Conservation (phyloP, 2,329 filamentous ascomycete genomes). For the Exserohilum turcica region DNA sequence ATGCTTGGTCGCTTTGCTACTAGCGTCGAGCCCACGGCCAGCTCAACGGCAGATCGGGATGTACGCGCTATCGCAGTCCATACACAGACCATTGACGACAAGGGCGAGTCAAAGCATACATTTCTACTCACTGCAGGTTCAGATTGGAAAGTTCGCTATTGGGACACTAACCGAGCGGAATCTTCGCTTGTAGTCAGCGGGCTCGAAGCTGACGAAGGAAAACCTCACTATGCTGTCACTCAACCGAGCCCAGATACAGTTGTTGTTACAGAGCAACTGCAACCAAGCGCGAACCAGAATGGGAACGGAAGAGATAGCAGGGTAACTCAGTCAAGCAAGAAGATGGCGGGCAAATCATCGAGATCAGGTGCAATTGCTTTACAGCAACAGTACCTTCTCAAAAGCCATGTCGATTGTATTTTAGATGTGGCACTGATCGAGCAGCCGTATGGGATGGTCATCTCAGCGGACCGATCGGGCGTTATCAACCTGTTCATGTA, state of each 20-base stretch:
- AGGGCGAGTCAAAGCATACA: slow-evolving; percentile 72
- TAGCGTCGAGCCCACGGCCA: slow-evolving; percentile 60
- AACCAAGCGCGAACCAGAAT: slow-evolving; percentile 26
- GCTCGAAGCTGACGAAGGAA: slow-evolving; percentile 69
- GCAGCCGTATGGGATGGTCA: slow-evolving; percentile 87
- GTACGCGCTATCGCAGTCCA: slow-evolving; percentile 77
- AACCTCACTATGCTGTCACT: slow-evolving; percentile 66
- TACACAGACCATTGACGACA: slow-evolving; percentile 70
- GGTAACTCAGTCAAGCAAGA: slow-evolving; percentile 45
- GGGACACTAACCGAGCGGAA: slow-evolving; percentile 82
- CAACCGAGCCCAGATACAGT: slow-evolving; percentile 50
- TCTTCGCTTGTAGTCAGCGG: slow-evolving; percentile 82
- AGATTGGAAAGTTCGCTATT: slow-evolving; percentile 90
- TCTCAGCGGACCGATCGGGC: slow-evolving; percentile 87
- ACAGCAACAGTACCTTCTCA: slow-evolving; percentile 84
- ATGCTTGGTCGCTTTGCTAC: slow-evolving; percentile 87
- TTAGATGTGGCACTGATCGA: slow-evolving; percentile 88
- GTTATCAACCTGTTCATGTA: slow-evolving; percentile 83
- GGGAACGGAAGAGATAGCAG: slow-evolving; percentile 32
- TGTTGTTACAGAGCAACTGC: slow-evolving; percentile 46
- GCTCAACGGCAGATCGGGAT: slow-evolving; percentile 64
- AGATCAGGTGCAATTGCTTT: slow-evolving; percentile 89
- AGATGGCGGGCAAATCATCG: slow-evolving; percentile 56
- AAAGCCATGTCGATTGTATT: slow-evolving; percentile 85
- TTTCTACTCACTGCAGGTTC: slow-evolving; percentile 88